phyloP scores from a whole-genome alignment of 331 rosid genomes.

The Rosa hybrid region DNA sequence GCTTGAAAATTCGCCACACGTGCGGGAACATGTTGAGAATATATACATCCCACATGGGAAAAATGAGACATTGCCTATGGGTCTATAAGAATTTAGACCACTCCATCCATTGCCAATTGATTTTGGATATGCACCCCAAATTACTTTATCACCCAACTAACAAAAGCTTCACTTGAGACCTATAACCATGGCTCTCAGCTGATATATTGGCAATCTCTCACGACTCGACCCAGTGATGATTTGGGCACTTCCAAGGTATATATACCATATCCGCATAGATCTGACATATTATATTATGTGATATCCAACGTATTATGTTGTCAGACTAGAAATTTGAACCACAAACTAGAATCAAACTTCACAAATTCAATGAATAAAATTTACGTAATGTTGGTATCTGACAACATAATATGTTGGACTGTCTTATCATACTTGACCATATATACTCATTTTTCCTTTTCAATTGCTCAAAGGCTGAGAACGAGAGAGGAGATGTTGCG shows the following conservation, averaged over 20 bases:
- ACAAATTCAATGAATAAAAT: too few relatives aligned
- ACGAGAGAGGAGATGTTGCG: slow-evolving; percentile 40
- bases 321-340: not conserved
- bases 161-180: slow-evolving; percentile 16
- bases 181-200: slow-evolving; percentile 21
- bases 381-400: too few relatives aligned
- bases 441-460: not conserved
- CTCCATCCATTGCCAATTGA: too few relatives aligned
- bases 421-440: not conserved
- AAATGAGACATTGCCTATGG: too few relatives aligned
- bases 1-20: too few relatives aligned
- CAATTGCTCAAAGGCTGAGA: slow-evolving; percentile 27
- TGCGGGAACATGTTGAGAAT: too few relatives aligned
- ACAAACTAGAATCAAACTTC: not conserved
- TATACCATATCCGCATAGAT: not conserved
- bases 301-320: too few relatives aligned
- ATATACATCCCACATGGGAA: too few relatives aligned
- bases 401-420: not conserved
- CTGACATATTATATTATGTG: not conserved
- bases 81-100: too few relatives aligned
- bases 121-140: too few relatives aligned
- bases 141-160: not conserved
- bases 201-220: slow-evolving; percentile 22
- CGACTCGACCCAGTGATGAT: slow-evolving; percentile 34
- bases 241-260: slow-evolving; percentile 39